Base-by-base conservation (phyloP, 2,329 filamentous ascomycete species). In the Metarhizium anisopliae region DNA sequence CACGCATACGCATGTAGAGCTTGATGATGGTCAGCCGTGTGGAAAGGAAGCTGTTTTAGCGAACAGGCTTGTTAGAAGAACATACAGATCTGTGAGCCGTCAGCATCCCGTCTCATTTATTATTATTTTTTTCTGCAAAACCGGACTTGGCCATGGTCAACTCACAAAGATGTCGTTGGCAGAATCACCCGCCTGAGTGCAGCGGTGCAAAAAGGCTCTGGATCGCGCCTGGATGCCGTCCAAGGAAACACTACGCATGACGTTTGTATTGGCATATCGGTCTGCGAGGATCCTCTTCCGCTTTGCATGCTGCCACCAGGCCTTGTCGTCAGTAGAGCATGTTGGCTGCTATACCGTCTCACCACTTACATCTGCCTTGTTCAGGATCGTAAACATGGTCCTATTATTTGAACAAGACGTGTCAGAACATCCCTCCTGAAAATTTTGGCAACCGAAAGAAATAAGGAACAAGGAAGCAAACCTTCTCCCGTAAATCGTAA, bases 201-300 rank as follows among this genome's bases (percentile, higher is more conserved):
- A 86, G 50, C 77, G 75, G 18, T 74, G 70, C 6, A 83, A 66
- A 59, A 88, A 86, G 32, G 74, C 74, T 40, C 64, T 68, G 0
- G 84, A 81, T 6, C 83, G 74, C 59, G 82, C 76, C 54, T 77
- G 70, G 51, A 89, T 83, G 2, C 81, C 84, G 4, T 73, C 67
- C 32, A 87, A 67, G 2, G 83, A 78, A 2, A 72, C 71, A 4
- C 76, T 66, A 35, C 78, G 78, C 70, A 86, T 77, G 52, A 88
- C 72, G 63, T 86, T 88, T 54, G 79, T 82, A 68, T 87, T 88
- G 35, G 85, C 81, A 65, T 89, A 89, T 35, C 83, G 76, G 63
- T 87, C 83, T 1, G 84, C 84, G 49, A 88, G 73, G 51, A 85
- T 72, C 32, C 83, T 76, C 64, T 84, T 86, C 57, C 83, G 77